phyloP scores from a whole-genome alignment of 352 stramenopile species.

The Pythium utonaiense region DNA sequence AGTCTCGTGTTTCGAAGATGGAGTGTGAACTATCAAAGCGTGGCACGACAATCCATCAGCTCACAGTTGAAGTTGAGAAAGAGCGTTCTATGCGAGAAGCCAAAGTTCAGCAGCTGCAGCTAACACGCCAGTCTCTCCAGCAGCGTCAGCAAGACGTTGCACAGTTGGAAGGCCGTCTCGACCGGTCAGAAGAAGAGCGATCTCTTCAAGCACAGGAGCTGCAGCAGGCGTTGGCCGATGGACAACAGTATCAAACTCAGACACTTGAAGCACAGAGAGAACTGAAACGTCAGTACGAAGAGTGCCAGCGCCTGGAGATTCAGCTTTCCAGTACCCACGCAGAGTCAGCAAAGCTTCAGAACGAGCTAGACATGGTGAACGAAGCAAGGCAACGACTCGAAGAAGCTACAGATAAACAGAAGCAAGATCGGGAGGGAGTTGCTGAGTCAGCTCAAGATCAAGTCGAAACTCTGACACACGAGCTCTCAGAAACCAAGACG shows the following conservation, averaged over 20 bases:
- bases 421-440: conserved; percentile 13
- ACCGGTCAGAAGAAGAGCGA: conserved; percentile 4
- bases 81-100: neutral
- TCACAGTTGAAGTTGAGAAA: neutral
- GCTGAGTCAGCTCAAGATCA: neutral
- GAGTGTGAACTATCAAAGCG: neutral
- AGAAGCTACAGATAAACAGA: neutral
- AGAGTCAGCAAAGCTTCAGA: neutral
- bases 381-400: neutral
- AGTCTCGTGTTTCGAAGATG: neutral
- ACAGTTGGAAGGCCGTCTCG: conserved; percentile 10
- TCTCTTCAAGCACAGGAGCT: neutral
- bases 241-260: neutral
- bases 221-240: neutral
- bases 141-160: conserved; percentile 5
- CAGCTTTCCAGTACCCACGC: neutral
- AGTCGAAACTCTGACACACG: conserved; percentile 24
- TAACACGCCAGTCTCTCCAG: neutral
- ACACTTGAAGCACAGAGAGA: neutral
- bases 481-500: conserved; percentile 51
- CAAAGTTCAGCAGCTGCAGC: neutral
- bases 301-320: conserved; percentile 6
- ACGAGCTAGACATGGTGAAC: neutral
- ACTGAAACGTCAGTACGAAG: conserved; percentile 3
- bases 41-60: neutral